Conservation (phyloP, 2,329 filamentous ascomycete genomes). For the Fusarium pseudocircinatum region DNA sequence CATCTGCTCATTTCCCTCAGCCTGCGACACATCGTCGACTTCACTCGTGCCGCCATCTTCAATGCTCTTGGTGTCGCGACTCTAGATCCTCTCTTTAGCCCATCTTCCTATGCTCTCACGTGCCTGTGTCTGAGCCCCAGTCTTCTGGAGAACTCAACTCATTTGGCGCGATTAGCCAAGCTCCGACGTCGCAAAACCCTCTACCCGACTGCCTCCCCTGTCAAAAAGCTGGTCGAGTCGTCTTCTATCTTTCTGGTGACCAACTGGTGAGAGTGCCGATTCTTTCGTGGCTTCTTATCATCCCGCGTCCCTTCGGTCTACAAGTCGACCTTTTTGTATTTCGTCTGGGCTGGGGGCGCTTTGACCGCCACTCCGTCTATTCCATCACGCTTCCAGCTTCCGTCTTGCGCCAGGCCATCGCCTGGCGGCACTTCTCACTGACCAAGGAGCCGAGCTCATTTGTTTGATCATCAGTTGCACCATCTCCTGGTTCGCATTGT, state of each 20-base stretch:
- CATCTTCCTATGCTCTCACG: conserved; percentile 24
- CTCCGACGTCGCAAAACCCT: conserved; percentile 42
- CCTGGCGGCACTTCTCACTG: conserved; percentile 34
- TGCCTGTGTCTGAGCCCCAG: conserved; percentile 18
- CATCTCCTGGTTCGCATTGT: conserved; percentile 28
- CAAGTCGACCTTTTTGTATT: conserved; percentile 2
- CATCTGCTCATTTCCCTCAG: conserved; percentile 14
- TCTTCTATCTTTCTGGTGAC: conserved; percentile 6
- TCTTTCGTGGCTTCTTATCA: conserved; percentile 9
- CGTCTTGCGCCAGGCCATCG: conserved; percentile 31
- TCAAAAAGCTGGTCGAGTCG: conserved; percentile 12
- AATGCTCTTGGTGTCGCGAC: conserved; percentile 16
- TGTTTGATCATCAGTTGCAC: conserved; percentile 28
- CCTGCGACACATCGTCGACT: not conserved
- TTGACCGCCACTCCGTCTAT: conserved; percentile 25
- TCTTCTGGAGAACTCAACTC: conserved; percentile 34
- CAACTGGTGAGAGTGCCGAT: conserved; percentile 19
- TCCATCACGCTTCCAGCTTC: conserved; percentile 20
- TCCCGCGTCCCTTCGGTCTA: conserved; percentile 11
- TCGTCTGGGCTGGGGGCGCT: conserved; percentile 1
- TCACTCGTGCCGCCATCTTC: not conserved
- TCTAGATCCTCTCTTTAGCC: not conserved
- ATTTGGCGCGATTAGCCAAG: conserved; percentile 35
- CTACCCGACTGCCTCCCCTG: conserved; percentile 18
- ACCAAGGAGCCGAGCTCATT: conserved; percentile 31